phyloP scores from a whole-genome alignment of 2,329 filamentous ascomycete species.

The Calonectria montana region DNA sequence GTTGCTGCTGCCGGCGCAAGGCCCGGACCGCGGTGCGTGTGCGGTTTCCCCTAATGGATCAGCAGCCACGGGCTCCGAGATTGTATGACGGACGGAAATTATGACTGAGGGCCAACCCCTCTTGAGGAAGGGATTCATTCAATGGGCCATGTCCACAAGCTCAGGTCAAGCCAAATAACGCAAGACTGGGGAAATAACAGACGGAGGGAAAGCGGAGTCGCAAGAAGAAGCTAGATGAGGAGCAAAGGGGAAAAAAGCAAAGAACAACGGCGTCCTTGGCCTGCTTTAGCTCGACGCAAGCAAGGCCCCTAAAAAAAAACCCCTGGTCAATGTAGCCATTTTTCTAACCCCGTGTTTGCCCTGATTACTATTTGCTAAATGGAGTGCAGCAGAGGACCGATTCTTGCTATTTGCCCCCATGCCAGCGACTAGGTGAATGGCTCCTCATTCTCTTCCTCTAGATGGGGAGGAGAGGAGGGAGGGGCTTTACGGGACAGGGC shows the following conservation, averaged over 20 bases:
- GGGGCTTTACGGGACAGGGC: no score
- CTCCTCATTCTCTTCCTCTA: not conserved
- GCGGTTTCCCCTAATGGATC: not conserved
- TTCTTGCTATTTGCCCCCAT: not conserved
- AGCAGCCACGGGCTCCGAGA: not conserved
- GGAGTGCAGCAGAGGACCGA: not conserved
- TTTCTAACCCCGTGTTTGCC: not conserved
- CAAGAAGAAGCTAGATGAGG: not conserved
- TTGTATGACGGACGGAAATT: not conserved
- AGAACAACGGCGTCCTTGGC: constrained; percentile 14
- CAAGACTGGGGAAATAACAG: constrained; percentile 3
- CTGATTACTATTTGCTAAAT: not conserved
- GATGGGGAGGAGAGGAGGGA: not conserved
- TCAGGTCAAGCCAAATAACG: not conserved
- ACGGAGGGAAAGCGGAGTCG: constrained; percentile 1
- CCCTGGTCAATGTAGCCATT: not conserved
- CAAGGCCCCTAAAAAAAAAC: not conserved
- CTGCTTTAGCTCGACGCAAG: constrained; percentile 5
- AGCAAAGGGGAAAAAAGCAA: constrained; percentile 2
- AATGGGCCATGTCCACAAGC: not conserved
- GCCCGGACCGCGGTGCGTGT: not conserved
- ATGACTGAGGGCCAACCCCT: not conserved
- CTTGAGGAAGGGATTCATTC: not conserved
- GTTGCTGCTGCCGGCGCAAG: not conserved
- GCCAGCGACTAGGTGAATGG: not conserved